Base-by-base conservation (phyloP, 306 rosid genomes). In the Arachis hypogaea region DNA sequence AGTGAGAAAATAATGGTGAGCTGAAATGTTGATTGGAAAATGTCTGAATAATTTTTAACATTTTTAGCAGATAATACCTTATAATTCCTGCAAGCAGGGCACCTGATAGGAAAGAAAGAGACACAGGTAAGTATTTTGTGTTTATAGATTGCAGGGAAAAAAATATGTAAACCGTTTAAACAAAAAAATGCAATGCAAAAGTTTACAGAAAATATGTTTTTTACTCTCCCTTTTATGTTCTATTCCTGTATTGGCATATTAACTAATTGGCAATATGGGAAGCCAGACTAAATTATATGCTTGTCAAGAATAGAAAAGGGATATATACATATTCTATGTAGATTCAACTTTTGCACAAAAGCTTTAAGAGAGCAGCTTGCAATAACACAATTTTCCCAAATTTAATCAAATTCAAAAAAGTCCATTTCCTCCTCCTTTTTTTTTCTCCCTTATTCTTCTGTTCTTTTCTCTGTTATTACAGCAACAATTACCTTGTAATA, bases 21-120 rank as follows among this genome's bases (percentile, higher is more conserved):
- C 55, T 16, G 18, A 56, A 66, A 51, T 18, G 7, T 68, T 62
- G 9, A 55, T 51, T 64, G 14, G 69, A 54, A 50, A 14, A 63
- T 41, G 0, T 11, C 60, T 11, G 7, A 58, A 9, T 58, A 46
- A 33, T 9, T 45, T 14, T 11, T 30, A 50, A 57, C 40, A 45
- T 38, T 59, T 74, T 78, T 66, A 69, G 63, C 29, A 64, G 55
- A 46, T 33, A 71, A 74, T 82, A 94, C 99, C 99, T 94, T 94
- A 74, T 94, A 92, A 76, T 94, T 91, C 74, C 97, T 85, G 89
- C 99, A 94, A 49, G 99, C 97, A 66, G 99, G 99, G 65, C 96
- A 94, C 99, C 99, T 94, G 87, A 11, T 47, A 74, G 50, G 72
- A 22, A 74, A 84, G 73, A 12, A 73, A 49, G 40, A 69, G 67